phyloP scores from a whole-genome alignment of 2,329 filamentous ascomycete species.

The Clarireedia homoeocarpa region DNA sequence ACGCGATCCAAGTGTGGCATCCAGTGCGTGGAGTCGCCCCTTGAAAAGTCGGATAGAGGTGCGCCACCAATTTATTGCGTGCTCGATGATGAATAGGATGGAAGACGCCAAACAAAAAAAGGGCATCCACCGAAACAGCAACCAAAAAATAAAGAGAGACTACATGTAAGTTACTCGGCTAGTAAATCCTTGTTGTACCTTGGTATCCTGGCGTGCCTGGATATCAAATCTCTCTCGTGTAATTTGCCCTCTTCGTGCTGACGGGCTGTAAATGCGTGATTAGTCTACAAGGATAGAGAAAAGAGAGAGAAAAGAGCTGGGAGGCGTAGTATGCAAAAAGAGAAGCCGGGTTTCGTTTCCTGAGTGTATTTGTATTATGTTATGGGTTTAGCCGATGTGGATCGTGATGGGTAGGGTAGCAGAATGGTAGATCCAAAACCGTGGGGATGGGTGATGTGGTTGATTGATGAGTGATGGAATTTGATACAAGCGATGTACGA shows the following conservation, averaged over 20 bases:
- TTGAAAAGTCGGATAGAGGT: neutral
- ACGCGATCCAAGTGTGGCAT: slow-evolving; percentile 4
- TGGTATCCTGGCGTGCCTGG: neutral
- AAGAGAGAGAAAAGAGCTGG: too few relatives aligned
- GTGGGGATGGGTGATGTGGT: too few relatives aligned
- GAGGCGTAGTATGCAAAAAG: too few relatives aligned
- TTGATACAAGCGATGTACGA: too few relatives aligned
- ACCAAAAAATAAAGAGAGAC: neutral
- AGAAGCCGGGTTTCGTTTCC: too few relatives aligned
- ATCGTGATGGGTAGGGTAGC: too few relatives aligned
- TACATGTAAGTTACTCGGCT: neutral
- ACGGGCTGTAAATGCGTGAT: neutral
- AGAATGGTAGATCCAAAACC: too few relatives aligned
- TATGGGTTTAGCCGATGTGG: too few relatives aligned
- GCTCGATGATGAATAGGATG: slow-evolving; percentile 8
- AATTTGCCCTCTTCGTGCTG: neutral
- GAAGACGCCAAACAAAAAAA: neutral
- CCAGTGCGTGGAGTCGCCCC: neutral
- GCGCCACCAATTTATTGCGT: slow-evolving; percentile 10
- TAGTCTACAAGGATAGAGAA: neutral
- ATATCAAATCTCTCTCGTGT: neutral
- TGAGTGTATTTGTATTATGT: too few relatives aligned
- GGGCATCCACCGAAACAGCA: neutral
- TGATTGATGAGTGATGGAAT: too few relatives aligned
- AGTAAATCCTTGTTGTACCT: neutral